These are phyloP conservation scores for Hyaloscypha variabilis DNA, from an alignment of 495 filamentous ascomycete species.

Conservation along the genomic window DNA sequence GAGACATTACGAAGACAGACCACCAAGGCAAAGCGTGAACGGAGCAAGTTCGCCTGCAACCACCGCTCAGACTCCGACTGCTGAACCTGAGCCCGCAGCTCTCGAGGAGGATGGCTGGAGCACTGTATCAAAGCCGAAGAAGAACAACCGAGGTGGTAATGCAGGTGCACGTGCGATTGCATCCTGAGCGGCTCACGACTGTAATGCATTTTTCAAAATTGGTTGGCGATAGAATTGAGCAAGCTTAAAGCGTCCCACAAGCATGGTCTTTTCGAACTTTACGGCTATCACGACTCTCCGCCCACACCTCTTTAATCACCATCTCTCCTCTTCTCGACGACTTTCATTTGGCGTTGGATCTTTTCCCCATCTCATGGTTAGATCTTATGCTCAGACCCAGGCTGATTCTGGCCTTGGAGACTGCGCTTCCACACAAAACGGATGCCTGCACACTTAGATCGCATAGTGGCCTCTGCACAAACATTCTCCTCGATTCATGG, in stretches of 20 bases:
- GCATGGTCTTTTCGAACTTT: constrained; percentile 27
- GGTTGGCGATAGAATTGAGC: constrained; percentile 5
- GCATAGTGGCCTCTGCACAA: constrained; percentile 29
- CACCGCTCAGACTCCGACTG: constrained; percentile 36
- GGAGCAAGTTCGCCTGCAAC: constrained; percentile 36
- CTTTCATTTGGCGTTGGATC: constrained; percentile 38
- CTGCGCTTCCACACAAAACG: constrained; percentile 17
- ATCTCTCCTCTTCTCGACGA: constrained; percentile 30
- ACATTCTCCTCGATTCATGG: constrained; percentile 16
- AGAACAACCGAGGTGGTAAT: constrained; percentile 44
- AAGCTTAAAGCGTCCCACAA: constrained; percentile 13
- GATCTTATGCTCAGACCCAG: constrained; percentile 24
- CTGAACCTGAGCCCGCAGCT: constrained; percentile 38
- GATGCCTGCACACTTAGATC: constrained; percentile 26
- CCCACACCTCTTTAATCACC: constrained; percentile 15
- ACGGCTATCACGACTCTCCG: constrained; percentile 17
- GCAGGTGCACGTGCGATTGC: constrained; percentile 35
- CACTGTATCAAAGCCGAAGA: constrained; percentile 63
- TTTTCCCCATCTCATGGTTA: constrained; percentile 24
- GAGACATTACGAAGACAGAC: constrained; percentile 38
- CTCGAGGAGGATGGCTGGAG: constrained; percentile 78
- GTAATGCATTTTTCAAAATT: not conserved
- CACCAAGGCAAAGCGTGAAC: constrained; percentile 42
- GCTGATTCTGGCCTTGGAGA: constrained; percentile 21
- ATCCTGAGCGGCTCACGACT: constrained; percentile 17